phyloP scores from a whole-genome alignment of 805 yeast species.

The Metschnikowia similis region DNA sequence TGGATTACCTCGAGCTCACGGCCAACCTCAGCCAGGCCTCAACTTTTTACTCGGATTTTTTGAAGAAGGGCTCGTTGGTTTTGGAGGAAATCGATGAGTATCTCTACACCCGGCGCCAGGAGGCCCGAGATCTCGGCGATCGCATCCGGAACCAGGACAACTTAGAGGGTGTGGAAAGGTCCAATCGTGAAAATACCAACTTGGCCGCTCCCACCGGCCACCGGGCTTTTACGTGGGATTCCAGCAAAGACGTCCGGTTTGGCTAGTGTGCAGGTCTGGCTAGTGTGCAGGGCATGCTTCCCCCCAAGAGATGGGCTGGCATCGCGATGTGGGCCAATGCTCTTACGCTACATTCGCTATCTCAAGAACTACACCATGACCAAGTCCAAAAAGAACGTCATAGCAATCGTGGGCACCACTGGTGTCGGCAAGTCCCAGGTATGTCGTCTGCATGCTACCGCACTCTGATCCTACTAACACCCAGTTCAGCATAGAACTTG shows the following conservation, averaged over 20 bases:
- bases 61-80: conserved; percentile 41
- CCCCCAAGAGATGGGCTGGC: neutral
- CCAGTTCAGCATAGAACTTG: conserved; percentile 70
- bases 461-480: conserved; percentile 3
- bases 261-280: conserved; percentile 1
- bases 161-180: conserved; percentile 13
- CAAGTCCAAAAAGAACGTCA: conserved; percentile 35
- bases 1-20: conserved; percentile 51
- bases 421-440: conserved; percentile 94
- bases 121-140: conserved; percentile 49
- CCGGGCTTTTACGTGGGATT: conserved; percentile 6
- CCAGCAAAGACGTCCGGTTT: neutral
- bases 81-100: conserved; percentile 48
- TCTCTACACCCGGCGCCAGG: conserved; percentile 47
- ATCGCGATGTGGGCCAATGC: conserved; percentile 6
- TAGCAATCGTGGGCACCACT: conserved; percentile 84
- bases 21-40: conserved; percentile 64
- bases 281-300: neutral
- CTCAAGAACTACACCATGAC: conserved; percentile 27
- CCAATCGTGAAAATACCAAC: conserved; percentile 6
- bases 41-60: conserved; percentile 64
- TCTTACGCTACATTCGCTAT: conserved; percentile 16
- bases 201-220: conserved; percentile 12
- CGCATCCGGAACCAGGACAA: conserved; percentile 11
- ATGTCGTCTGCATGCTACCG: conserved; percentile 13